A percentile compares a stretch with the other conserved stretches of the same genome.
phyloP scores from a whole-genome alignment of 1,284 basidiomycete species.

The Veloboletus limbatus region DNA sequence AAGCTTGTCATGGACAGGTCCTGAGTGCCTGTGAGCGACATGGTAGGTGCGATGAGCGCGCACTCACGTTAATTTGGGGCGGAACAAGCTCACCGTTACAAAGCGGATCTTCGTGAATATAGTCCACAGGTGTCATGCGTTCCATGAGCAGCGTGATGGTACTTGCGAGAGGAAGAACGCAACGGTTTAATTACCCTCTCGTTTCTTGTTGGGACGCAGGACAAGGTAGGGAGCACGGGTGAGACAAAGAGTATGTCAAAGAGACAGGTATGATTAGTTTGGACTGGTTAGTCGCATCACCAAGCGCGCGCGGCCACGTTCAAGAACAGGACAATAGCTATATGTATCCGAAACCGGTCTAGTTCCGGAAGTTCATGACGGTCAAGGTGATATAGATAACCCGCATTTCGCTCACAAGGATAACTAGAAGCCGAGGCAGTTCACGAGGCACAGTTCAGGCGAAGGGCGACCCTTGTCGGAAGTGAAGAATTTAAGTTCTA shows the following conservation, averaged over 20 bases:
- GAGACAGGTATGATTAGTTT: conserved; percentile 7
- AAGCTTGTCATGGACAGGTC: conserved; percentile 1
- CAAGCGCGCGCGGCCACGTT: conserved; percentile 16
- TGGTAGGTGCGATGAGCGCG: conserved; percentile 8
- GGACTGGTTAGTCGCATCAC: conserved; percentile 19
- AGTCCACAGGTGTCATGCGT: conserved; percentile 8
- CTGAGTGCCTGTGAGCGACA: conserved; percentile 16
- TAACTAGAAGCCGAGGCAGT: conserved; percentile 5
- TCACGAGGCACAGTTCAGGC: conserved; percentile 12
- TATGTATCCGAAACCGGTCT: conserved; percentile 36
- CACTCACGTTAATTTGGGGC: neutral
- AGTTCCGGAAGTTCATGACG: conserved; percentile 27
- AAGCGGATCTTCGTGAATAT: conserved; percentile 17
- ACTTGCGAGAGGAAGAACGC: neutral
- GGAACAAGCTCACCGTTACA: conserved; percentile 18
- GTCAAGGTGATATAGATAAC: conserved; percentile 19
- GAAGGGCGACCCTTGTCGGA: conserved; percentile 11
- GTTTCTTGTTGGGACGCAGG: conserved; percentile 19
- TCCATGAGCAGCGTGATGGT: conserved; percentile 2
- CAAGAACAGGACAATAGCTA: conserved; percentile 32
- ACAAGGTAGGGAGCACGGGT: conserved; percentile 25
- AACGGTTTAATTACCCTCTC: conserved; percentile 17
- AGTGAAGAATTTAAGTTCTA: conserved; percentile 18
- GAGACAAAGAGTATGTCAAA: conserved; percentile 31
- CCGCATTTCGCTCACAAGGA: conserved; percentile 16